Evolutionary conservation across 306 rosid species (phyloP).

Genomic region (barrel medic (Medicago truncatula)): MtrunA17r5.0-ANR NC_053044.1:50309501-50310000

Average conservation of each 20-base stretch:
- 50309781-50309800: not conserved
- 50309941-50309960: not conserved
- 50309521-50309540: not conserved
- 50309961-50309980: not conserved
- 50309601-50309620: constrained; percentile 10
- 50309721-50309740: not conserved
- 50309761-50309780: constrained; percentile 8
- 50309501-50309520: not conserved
- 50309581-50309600: not conserved
- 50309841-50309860: not conserved
- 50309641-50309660: not conserved
- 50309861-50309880: not conserved
- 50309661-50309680: not conserved
- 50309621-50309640: not conserved
- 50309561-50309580: not conserved
- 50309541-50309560: not conserved
- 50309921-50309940: not conserved
- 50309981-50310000: not conserved
- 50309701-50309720: not conserved
- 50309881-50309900: not conserved
- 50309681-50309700: not conserved
- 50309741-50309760: constrained; percentile 1
- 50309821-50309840: not conserved
- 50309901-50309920: not conserved
- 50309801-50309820: not conserved